Evolutionary conservation across 2,329 filamentous ascomycete genomes (phyloP).

Genomic region (Aspergillus versicolor): DNA sequence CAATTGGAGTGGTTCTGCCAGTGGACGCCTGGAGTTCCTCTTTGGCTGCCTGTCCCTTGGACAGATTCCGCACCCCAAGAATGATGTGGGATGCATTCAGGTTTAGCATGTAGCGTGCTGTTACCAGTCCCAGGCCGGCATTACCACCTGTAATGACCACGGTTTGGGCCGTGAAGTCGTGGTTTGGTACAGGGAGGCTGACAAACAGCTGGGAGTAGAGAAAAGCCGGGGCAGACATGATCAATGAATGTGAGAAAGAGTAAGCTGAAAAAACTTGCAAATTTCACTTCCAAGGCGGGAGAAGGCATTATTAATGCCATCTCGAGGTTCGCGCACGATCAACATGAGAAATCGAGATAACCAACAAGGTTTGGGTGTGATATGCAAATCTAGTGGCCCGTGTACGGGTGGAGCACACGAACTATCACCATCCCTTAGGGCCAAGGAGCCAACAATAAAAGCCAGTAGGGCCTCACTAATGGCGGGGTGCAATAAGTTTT

Average conservation of each 20-base stretch:
- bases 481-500: too few species aligned
- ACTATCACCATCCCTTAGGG: too few species aligned
- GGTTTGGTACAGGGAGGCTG: neutral
- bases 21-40: neutral
- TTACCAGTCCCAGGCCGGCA: neutral
- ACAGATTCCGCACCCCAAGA: neutral
- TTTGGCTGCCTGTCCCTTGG: neutral
- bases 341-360: neutral
- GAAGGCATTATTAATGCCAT: neutral
- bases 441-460: neutral
- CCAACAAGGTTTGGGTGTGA: too few species aligned
- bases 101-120: neutral
- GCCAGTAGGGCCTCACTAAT: neutral
- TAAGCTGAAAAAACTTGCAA: neutral
- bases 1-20: neutral
- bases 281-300: neutral
- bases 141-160: neutral
- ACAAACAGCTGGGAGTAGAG: neutral
- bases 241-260: neutral
- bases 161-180: neutral
- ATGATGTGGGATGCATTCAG: neutral
- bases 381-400: too few species aligned
- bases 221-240: neutral
- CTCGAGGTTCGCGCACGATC: neutral
- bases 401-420: too few species aligned